Evolutionary conservation across 148 eudicot genomes (phyloP).

Genomic region (Fagopyrum tataricum): DNA sequence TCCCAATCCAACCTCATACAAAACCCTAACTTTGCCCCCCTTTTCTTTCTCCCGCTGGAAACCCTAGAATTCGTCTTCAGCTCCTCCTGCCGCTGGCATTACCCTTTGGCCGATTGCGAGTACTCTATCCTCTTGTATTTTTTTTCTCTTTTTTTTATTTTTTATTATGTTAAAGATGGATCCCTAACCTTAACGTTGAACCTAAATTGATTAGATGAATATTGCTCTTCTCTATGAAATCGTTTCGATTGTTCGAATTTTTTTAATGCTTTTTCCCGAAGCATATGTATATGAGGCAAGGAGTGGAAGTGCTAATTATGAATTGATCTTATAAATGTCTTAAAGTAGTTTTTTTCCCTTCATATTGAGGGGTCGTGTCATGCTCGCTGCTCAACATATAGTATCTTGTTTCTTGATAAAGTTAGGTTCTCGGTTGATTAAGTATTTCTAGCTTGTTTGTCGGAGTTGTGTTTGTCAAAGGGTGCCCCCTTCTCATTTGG

Average conservation of each 20-base stretch:
- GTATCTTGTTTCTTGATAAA: too few species aligned
- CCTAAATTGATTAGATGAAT: not conserved
- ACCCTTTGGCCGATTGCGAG: not conserved
- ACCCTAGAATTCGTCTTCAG: not conserved
- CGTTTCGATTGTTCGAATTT: not conserved
- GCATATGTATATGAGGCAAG: not conserved
- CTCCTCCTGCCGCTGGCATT: not conserved
- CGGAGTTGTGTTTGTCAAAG: too few species aligned
- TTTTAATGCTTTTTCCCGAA: not conserved
- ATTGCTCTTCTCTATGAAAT: not conserved
- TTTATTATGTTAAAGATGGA: not conserved
- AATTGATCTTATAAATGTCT: not conserved
- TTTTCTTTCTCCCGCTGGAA: not conserved
- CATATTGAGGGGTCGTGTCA: not conserved
- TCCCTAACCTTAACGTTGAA: not conserved
- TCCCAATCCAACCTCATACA: not conserved
- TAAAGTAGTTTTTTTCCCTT: not conserved
- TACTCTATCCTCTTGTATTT: not conserved
- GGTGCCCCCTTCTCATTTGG: not conserved
- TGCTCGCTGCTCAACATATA: not conserved
- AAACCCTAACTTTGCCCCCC: conserved; percentile 4
- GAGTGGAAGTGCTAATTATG: not conserved
- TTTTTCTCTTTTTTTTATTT: not conserved
- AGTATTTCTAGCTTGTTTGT: too few species aligned
- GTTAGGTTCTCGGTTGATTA: too few species aligned